These are phyloP conservation scores for Diaporthe vaccinii DNA, from an alignment of 2,329 filamentous ascomycete species.

Conservation along the genomic window DNA sequence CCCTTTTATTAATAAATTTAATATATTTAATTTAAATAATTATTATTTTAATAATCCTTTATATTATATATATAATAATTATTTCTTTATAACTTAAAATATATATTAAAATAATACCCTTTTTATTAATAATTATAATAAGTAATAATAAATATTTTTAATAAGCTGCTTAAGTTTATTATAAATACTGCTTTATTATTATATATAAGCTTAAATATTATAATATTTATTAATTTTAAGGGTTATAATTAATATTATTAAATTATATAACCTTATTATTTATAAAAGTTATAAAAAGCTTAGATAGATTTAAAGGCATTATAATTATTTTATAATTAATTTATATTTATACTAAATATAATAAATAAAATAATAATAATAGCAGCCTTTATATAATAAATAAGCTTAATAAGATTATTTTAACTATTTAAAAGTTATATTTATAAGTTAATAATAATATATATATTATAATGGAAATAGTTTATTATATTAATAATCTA, in stretches of 20 bases:
- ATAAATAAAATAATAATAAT: neutral
- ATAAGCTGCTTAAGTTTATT: neutral
- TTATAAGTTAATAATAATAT: neutral
- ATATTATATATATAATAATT: neutral
- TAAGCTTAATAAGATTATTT: neutral
- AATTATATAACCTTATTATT: neutral
- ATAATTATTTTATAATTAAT: neutral
- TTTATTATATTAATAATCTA: neutral
- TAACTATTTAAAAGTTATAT: neutral
- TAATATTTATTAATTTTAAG: neutral
- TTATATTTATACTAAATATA: neutral
- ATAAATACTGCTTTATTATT: conserved; percentile 1
- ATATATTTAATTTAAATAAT: conserved; percentile 1
- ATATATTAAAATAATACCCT: neutral
- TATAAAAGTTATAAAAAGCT: neutral
- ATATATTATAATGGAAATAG: neutral
- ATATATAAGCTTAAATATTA: neutral
- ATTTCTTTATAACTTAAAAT: neutral
- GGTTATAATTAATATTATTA: neutral
- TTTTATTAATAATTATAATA: neutral
- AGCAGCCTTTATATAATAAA: neutral
- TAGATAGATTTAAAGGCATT: neutral
- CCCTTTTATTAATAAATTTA: neutral
- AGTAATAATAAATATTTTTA: too few relatives aligned
- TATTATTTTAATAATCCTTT: neutral